Percentiles rank a stretch among this genome's conserved stretches.
Conservation (phyloP, 176 grass and related monocot species). For the Triticum timopheevii region DNA sequence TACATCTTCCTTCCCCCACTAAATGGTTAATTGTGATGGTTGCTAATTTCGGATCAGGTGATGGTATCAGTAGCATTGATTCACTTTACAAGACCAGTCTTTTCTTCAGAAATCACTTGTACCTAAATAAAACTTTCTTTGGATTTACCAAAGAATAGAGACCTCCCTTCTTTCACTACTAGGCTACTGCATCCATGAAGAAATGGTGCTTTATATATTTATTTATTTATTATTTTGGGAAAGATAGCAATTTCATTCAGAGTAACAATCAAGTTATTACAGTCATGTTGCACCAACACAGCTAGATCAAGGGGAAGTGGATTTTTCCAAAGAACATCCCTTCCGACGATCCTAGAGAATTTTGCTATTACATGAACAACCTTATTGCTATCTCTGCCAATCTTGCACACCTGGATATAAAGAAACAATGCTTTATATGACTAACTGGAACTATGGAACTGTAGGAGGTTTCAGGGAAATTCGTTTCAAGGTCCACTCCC, state of each 20-base stretch:
- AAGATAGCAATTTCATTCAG: too few species aligned
- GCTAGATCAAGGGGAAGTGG: too few species aligned
- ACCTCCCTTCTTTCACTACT: constrained; percentile 3
- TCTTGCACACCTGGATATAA: neutral
- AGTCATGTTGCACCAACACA: too few species aligned
- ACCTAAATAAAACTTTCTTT: neutral
- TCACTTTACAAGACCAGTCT: neutral
- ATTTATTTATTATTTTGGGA: too few species aligned
- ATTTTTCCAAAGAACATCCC: too few species aligned
- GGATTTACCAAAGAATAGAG: neutral
- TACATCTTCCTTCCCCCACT: neutral
- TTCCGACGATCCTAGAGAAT: too few species aligned
- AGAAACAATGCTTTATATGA: neutral
- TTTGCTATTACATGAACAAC: too few species aligned
- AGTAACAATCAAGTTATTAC: too few species aligned
- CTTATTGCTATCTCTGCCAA: too few species aligned
- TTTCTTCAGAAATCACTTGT: constrained; percentile 7
- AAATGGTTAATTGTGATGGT: neutral
- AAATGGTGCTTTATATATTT: neutral
- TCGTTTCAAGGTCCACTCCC: constrained; percentile 76
- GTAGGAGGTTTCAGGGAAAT: constrained; percentile 74
- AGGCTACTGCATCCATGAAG: neutral
- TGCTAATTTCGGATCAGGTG: neutral
- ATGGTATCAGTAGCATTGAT: neutral
- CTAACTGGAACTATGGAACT: constrained; percentile 22